Evolutionary conservation across 225 moss, liverwort and hornwort genomes (phyloP).

Genomic region (Sphagnum contortum): DNA sequence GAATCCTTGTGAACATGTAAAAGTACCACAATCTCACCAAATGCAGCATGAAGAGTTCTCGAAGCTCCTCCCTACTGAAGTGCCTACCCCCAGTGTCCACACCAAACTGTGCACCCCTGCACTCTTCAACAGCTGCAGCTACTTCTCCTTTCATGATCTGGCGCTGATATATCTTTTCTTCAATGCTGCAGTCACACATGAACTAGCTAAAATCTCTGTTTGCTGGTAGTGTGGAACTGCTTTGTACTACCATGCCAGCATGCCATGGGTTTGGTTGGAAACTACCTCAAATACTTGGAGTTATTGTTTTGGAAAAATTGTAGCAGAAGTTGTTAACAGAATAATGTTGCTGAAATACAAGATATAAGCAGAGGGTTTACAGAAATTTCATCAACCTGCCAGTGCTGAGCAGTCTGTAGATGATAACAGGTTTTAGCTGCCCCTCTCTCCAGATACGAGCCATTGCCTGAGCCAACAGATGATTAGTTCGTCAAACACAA

Average conservation of each 20-base stretch:
- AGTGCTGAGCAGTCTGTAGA: constrained; percentile 77
- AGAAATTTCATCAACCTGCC: constrained; percentile 36
- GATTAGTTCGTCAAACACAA: too few relatives aligned
- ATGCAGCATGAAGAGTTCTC: constrained; percentile 67
- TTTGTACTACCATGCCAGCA: too few relatives aligned
- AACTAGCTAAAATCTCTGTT: not conserved
- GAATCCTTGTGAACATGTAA: too few relatives aligned
- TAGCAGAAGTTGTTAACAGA: too few relatives aligned
- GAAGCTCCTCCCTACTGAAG: constrained; percentile 80
- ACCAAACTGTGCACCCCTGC: constrained; percentile 22
- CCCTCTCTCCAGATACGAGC: constrained; percentile 91
- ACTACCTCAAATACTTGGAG: too few relatives aligned
- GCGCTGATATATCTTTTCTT: constrained; percentile 89
- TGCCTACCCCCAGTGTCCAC: constrained; percentile 50
- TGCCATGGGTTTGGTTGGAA: too few relatives aligned
- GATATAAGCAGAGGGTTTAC: too few relatives aligned
- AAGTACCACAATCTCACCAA: constrained; percentile 27
- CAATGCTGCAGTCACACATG: constrained; percentile 41
- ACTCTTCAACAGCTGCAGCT: constrained; percentile 71
- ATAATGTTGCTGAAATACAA: too few relatives aligned
- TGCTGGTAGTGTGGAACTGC: not conserved
- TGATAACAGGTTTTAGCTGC: constrained; percentile 68
- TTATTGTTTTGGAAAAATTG: too few relatives aligned
- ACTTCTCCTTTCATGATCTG: constrained; percentile 96
- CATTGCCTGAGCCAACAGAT: constrained; percentile 48